Evolutionary conservation across 176 grass and related monocot species (phyloP).

Genomic region (Aegilops sharonensis): DNA sequence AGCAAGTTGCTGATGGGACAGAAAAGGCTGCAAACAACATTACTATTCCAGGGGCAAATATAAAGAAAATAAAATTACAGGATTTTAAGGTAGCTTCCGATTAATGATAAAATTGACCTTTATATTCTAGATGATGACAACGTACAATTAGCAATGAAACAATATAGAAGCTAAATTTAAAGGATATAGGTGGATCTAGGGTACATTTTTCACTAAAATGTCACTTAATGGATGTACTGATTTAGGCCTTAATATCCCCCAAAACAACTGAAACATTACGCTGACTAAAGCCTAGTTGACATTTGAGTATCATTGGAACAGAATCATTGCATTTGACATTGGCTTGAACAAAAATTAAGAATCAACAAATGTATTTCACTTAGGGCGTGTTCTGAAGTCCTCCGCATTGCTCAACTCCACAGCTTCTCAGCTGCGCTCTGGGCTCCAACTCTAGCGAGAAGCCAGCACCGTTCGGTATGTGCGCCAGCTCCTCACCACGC

Average conservation of each 20-base stretch:
- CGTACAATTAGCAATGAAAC: not conserved
- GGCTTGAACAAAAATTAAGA: not conserved
- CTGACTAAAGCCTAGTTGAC: not conserved
- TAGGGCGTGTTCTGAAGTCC: no score
- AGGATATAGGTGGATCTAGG: not conserved
- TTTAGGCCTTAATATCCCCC: not conserved
- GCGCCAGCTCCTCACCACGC: no score
- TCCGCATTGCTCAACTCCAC: no score
- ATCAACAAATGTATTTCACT: not conserved
- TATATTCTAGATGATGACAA: not conserved
- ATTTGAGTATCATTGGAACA: not conserved
- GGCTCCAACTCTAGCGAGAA: no score
- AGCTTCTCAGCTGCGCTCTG: no score
- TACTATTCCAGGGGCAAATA: not conserved
- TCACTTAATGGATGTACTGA: not conserved
- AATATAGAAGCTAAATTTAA: not conserved
- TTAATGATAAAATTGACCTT: not conserved
- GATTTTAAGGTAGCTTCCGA: not conserved
- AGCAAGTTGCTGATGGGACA: slow-evolving; percentile 31
- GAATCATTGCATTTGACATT: not conserved
- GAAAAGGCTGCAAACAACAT: not conserved
- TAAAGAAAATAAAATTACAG: not conserved
- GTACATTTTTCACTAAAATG: not conserved
- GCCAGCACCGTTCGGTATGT: no score
- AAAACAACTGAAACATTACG: not conserved